Percentiles rank a stretch among this genome's conserved stretches.
phyloP scores from a whole-genome alignment of 805 yeast genomes.

The Candida golubevii region DNA sequence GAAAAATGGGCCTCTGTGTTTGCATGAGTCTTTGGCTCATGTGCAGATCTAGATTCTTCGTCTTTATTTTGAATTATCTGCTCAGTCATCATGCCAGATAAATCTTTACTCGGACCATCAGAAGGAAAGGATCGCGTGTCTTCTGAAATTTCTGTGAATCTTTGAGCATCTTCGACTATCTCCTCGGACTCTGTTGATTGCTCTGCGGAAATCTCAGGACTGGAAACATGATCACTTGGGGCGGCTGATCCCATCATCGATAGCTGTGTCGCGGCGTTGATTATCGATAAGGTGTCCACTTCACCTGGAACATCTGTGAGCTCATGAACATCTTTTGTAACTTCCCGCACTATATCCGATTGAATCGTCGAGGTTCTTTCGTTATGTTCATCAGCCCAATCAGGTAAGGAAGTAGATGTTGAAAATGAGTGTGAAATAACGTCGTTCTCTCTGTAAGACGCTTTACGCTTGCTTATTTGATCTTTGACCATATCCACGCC shows the following conservation, averaged over 20 bases:
- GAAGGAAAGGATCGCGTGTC: no score
- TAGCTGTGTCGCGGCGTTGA: constrained; percentile 9
- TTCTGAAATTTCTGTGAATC: no score
- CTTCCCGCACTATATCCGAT: constrained; percentile 7
- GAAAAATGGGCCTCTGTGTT: no score
- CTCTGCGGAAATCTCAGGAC: no score
- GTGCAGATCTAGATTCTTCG: no score
- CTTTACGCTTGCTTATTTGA: constrained; percentile 22
- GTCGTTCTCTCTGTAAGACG: constrained; percentile 19
- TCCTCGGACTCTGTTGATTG: no score
- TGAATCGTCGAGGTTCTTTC: constrained; percentile 6
- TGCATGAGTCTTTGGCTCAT: no score
- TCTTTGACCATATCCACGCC: constrained; percentile 26
- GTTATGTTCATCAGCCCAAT: constrained; percentile 3
- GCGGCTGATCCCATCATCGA: neutral
- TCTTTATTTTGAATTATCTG: no score
- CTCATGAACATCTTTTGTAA: constrained; percentile 10
- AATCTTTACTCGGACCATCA: no score
- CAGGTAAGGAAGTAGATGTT: constrained; percentile 2
- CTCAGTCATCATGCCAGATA: no score
- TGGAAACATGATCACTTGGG: no score
- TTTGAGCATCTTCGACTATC: no score
- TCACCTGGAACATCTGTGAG: constrained; percentile 5
- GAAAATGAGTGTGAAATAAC: neutral
- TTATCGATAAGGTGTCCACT: constrained; percentile 13